Conservation (phyloP, 2,329 filamentous ascomycete genomes). For the Penicillium frequentans region DNA sequence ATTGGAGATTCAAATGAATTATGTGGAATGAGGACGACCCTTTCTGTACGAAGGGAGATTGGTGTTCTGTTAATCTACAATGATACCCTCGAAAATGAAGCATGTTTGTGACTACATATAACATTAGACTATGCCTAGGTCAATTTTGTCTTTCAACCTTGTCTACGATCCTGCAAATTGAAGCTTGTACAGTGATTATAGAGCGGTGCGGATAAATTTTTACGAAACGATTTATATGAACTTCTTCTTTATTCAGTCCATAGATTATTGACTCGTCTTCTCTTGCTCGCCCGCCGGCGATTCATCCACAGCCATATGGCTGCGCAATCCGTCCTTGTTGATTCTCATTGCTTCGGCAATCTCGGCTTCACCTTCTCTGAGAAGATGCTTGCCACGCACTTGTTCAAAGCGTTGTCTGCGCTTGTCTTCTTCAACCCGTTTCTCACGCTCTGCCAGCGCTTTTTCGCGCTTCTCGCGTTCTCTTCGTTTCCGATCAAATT, state of each 20-base stretch:
- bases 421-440: conserved; percentile 45
- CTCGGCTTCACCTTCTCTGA: conserved; percentile 46
- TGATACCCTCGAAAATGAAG: conserved; percentile 36
- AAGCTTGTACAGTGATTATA: not conserved
- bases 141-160: not conserved
- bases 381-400: conserved; percentile 41
- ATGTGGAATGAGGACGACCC: conserved; percentile 19
- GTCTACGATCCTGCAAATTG: not conserved
- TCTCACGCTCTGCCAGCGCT: conserved; percentile 45
- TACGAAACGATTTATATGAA: not conserved
- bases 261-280: conserved; percentile 8
- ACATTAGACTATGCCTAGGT: not conserved
- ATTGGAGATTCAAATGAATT: conserved; percentile 41
- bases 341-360: conserved; percentile 46
- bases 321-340: conserved; percentile 43
- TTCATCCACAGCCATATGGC: conserved; percentile 31
- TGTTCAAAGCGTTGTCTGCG: conserved; percentile 41
- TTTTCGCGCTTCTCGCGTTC: conserved; percentile 47
- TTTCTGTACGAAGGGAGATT: conserved; percentile 24
- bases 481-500: conserved; percentile 35
- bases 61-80: conserved; percentile 30
- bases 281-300: conserved; percentile 6
- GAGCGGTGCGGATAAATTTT: not conserved
- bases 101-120: conserved; percentile 2
- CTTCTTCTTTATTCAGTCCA: not conserved